Evolutionary conservation across 257 asterid species (phyloP), one percentile per base, ranked within the genome.

Genomic region (Pogostemon cablin): DNA sequence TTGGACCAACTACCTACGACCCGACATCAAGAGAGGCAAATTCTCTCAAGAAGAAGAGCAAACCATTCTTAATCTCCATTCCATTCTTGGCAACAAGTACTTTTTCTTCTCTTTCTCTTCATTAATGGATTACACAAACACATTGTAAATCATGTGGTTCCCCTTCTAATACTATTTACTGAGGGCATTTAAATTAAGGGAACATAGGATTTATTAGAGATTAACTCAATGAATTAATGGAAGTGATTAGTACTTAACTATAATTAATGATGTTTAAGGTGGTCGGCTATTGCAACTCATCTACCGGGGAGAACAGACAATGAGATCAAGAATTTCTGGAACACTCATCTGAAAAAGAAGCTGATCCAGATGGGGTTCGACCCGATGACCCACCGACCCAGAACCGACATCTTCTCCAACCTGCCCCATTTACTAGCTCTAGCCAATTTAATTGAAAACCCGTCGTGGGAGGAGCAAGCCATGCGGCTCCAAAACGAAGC

Each of bases 361-460:
- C 53, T 90, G 54, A 88, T 90, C 69, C 93, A 90, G 56, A 90
- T 88, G 95, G 97, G 97, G 1, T 85, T 83, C 81, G 97, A 86
- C 80, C 97, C 97, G 32, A 90, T 88, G 90, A 90, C 97, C n/a
- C 97, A 86, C 48, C 88, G 84, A 0, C 97, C 96, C 0, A 79
- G 95, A 1, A 86, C 95, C 7, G 95, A 86, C 67, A 86, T 88
- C 7, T 86, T 82, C 69, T 81, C 93, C 42, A 88, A 79, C 79
- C 66, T 85, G 6, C 93, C 90, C 4, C 90, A 86, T 65, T 89
- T 90, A 57, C 75, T 90, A 67, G 97, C 97, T 10, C 66, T 90
- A 48, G 86, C 96, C 2, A 88, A 82, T 66, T 86, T 90, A 4
- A 81, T 90, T 11, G 90, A 86, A 66, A 85, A 83, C 77, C 87